Percentiles rank a stretch among this genome's conserved stretches.
These are phyloP conservation scores for Acaromyces ingoldii DNA, from an alignment of 1,284 basidiomycete species.

Conservation along the genomic window DNA sequence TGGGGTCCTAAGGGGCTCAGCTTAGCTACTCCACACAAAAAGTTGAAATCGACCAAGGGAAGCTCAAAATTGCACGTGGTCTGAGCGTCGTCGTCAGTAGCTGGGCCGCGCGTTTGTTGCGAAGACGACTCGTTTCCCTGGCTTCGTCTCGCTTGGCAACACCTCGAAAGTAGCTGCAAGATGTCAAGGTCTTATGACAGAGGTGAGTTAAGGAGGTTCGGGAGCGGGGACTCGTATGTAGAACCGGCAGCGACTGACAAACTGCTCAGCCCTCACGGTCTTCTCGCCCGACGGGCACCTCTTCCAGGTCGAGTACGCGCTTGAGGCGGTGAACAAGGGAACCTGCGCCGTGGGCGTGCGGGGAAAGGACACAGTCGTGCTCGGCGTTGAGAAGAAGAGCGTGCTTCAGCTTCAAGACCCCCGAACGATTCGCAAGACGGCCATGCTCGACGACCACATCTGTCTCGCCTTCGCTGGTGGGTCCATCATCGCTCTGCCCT, in stretches of 20 bases:
- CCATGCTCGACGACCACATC: slow-evolving; percentile 96
- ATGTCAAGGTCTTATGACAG: slow-evolving; percentile 41
- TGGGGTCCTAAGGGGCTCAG: too few relatives aligned
- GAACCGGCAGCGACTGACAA: not conserved
- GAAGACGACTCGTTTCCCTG: too few relatives aligned
- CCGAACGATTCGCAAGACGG: slow-evolving; percentile 93
- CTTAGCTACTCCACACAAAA: too few relatives aligned
- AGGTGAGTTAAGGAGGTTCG: slow-evolving; percentile 15
- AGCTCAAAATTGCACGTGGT: too few relatives aligned
- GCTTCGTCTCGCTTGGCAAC: too few relatives aligned
- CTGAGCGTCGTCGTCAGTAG: too few relatives aligned
- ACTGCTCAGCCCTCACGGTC: slow-evolving; percentile 69
- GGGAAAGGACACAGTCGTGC: slow-evolving; percentile 87
- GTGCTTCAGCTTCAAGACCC: slow-evolving; percentile 96
- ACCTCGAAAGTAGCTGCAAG: too few relatives aligned
- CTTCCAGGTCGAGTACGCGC: slow-evolving; percentile 88
- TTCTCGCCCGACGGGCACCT: slow-evolving; percentile 77
- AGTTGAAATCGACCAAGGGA: too few relatives aligned
- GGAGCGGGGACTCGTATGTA: not conserved
- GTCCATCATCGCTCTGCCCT: not conserved
- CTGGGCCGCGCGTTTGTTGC: too few relatives aligned
- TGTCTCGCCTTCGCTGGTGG: slow-evolving; percentile 94
- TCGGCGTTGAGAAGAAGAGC: slow-evolving; percentile 99
- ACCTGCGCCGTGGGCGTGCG: slow-evolving; percentile 97
- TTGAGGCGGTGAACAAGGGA: slow-evolving; percentile 92